Percentiles rank a stretch among this genome's conserved stretches.
phyloP scores from a whole-genome alignment of 805 yeast species.

The Candida germanica region DNA sequence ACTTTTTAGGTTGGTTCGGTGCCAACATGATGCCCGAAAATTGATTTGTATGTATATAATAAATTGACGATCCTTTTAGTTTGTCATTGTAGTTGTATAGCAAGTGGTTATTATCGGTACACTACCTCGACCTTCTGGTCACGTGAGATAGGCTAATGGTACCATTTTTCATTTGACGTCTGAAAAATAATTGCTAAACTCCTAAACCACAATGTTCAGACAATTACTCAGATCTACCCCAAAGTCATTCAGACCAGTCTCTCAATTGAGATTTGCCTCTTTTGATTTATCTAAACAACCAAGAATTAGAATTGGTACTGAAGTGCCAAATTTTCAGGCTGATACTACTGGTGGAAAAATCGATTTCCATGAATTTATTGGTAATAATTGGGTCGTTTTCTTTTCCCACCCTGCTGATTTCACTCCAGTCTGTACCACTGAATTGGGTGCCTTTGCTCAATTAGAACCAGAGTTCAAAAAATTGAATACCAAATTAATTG shows the following conservation, averaged over 20 bases:
- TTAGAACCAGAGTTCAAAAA: slow-evolving; percentile 66
- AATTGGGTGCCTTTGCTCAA: slow-evolving; percentile 71
- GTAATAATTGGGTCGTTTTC: slow-evolving; percentile 60
- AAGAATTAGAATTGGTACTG: slow-evolving; percentile 53
- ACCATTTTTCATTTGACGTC: too few species aligned
- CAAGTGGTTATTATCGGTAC: too few species aligned
- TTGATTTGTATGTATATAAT: slow-evolving; percentile 1
- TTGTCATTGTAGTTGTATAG: too few species aligned
- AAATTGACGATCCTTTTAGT: background rate
- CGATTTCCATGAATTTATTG: slow-evolving; percentile 61
- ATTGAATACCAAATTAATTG: slow-evolving; percentile 64
- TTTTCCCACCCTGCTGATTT: slow-evolving; percentile 78
- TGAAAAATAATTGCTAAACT: too few species aligned
- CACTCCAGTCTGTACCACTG: slow-evolving; percentile 80
- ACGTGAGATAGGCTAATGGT: slow-evolving; percentile 8
- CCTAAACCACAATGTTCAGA: slow-evolving; percentile 12
- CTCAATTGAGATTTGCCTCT: slow-evolving; percentile 19
- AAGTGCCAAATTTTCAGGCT: slow-evolving; percentile 66
- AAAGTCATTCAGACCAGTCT: slow-evolving; percentile 8
- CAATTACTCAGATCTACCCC: slow-evolving; percentile 10
- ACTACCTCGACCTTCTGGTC: too few species aligned
- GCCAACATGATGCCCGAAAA: slow-evolving; percentile 43
- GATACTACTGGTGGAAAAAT: slow-evolving; percentile 63
- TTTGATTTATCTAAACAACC: slow-evolving; percentile 41
- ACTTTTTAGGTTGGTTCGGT: slow-evolving; percentile 92